phyloP scores from a whole-genome alignment of 2,329 filamentous ascomycete species.

The Calonectria fujianensis region DNA sequence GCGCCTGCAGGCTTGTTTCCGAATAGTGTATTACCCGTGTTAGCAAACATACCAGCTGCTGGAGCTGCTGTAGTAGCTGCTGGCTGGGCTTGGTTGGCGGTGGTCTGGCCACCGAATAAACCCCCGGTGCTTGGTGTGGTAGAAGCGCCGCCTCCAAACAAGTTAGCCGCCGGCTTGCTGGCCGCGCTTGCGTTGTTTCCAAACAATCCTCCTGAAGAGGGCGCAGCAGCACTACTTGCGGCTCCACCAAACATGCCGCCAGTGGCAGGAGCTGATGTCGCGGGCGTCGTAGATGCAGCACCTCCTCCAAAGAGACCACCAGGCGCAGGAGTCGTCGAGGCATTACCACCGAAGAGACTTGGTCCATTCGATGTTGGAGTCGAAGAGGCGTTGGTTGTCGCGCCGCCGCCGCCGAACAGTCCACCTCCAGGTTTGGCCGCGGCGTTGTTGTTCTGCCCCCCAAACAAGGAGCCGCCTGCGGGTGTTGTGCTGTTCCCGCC shows the following conservation, averaged over 20 bases:
- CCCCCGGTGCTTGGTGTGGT: constrained; percentile 49
- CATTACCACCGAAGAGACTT: constrained; percentile 52
- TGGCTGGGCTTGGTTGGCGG: constrained; percentile 49
- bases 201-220: constrained; percentile 49
- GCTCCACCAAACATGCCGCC: constrained; percentile 58
- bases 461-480: constrained; percentile 57
- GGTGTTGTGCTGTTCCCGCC: constrained; percentile 55
- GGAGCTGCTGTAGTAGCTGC: constrained; percentile 54
- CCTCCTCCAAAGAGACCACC: constrained; percentile 54
- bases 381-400: constrained; percentile 50
- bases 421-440: constrained; percentile 56
- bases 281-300: constrained; percentile 54
- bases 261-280: constrained; percentile 43
- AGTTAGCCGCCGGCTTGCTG: constrained; percentile 47
- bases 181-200: constrained; percentile 47
- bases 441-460: constrained; percentile 55
- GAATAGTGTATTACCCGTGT: constrained; percentile 50
- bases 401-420: constrained; percentile 53
- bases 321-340: constrained; percentile 49
- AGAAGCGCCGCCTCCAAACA: constrained; percentile 56
- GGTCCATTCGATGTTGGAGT: constrained; percentile 46
- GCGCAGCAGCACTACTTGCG: constrained; percentile 56
- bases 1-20: constrained; percentile 47
- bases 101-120: constrained; percentile 54
- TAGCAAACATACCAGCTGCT: constrained; percentile 57